Evolutionary conservation across 2,329 filamentous ascomycete species (phyloP), one percentile per base, ranked within the genome.

Genomic region (Westerdykella aurantiaca): DNA sequence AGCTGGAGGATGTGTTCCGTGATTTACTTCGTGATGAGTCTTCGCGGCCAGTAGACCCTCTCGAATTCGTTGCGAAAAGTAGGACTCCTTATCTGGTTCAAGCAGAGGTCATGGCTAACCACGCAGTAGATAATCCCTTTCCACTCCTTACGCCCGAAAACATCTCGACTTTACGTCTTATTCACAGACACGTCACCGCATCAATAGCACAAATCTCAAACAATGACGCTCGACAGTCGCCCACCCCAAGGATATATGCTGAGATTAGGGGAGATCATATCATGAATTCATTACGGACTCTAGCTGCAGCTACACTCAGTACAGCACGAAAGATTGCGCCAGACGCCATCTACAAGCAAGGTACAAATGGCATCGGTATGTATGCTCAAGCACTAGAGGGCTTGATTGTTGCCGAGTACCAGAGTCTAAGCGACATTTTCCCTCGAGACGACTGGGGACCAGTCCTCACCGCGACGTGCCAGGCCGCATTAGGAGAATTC

Each of bases 21-120:
- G 82, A 85, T 46, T 76, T 89, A 42, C 72, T 98, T 37, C 79
- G 78, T 49, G 86, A 95, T 55, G 88, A 90, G 33, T 84, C 87
- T 12, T 80, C 80, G 40, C 80, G 86, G 31, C 62, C 59, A 2
- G 79, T 97, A 39, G 93, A 98, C 62, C 90, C 93, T 6, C 72
- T 98, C 37, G 87, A 95, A 67, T 96, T 85, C 61, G 84, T 96
- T 57, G 96, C 89, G 14, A 97, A 97, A 69, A 81, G 88, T 72
- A 79, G 76, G 63, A 5, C 18, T 35, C n/a, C 17, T 18, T 5
- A 3, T 9, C 16, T 12, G 5, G n/a, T 22, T n/a, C 43, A 6
- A 31, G 41, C 25, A 42, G 14, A 34, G 23, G 42, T 39, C 14
- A 41, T 21, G 49, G 43, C 48, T 57, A 47, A 59, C 33, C 45